A percentile compares a stretch with the other conserved stretches of the same genome.
Evolutionary conservation across 1,284 basidiomycete species (phyloP).

Genomic region (Cerrena zonata): DNA sequence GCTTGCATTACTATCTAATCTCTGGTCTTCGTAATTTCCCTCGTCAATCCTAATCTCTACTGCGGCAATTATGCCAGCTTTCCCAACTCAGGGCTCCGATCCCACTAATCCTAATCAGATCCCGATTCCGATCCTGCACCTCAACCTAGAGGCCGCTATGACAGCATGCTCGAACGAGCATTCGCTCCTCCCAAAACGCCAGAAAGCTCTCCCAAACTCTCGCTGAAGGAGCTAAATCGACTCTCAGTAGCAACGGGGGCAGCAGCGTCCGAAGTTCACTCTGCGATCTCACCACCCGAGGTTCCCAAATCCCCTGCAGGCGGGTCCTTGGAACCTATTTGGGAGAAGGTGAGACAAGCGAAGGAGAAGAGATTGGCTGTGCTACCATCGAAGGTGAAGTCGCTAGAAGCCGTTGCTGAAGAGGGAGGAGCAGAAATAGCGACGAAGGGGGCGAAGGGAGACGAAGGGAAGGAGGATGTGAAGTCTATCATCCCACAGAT

Average conservation of each 20-base stretch:
- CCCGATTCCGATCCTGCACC: no score
- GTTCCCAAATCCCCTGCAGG: not conserved
- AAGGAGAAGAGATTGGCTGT: conserved; percentile 60
- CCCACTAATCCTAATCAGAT: no score
- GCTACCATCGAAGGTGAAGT: conserved; percentile 61
- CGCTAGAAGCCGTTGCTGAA: conserved; percentile 36
- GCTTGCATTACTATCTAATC: no score
- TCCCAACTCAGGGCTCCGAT: no score
- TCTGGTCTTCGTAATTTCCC: no score
- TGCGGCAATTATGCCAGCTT: no score
- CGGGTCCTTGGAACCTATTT: not conserved
- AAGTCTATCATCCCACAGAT: no score
- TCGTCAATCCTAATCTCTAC: no score
- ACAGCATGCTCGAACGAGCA: not conserved
- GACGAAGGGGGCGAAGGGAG: conserved; percentile 8
- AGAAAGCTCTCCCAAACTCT: not conserved
- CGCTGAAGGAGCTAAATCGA: not conserved
- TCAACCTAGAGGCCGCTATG: not conserved
- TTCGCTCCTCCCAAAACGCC: not conserved
- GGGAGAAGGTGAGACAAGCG: conserved; percentile 47
- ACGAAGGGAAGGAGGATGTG: not conserved
- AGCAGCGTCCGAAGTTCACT: not conserved
- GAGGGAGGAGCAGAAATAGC: conserved; percentile 13
- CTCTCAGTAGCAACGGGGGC: not conserved
- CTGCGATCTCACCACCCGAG: not conserved